A percentile compares a stretch with the other conserved stretches of the same genome.
phyloP scores from a whole-genome alignment of 306 rosid species.

The Astragalus glycyphyllos region DNA sequence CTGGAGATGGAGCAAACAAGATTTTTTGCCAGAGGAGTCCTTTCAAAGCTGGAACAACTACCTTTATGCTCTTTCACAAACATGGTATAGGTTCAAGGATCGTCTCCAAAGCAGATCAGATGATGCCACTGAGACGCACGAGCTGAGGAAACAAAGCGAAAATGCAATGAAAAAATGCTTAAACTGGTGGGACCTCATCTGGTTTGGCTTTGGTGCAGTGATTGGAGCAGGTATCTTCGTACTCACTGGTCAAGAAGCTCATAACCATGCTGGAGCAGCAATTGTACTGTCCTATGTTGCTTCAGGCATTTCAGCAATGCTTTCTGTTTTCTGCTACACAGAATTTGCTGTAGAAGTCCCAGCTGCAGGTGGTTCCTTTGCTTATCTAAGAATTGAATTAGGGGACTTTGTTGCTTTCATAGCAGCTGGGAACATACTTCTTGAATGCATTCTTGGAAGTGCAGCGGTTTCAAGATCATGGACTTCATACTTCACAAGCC shows the following conservation, averaged over 20 bases:
- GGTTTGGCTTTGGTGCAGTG: conserved; percentile 86
- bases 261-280: conserved; percentile 68
- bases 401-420: conserved; percentile 85
- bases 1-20: conserved; percentile 80
- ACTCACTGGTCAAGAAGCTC: conserved; percentile 70
- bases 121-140: conserved; percentile 57
- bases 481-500: conserved; percentile 79
- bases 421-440: conserved; percentile 81
- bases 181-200: conserved; percentile 81
- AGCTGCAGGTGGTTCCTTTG: conserved; percentile 83
- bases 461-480: conserved; percentile 78
- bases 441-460: conserved; percentile 65
- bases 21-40: conserved; percentile 82
- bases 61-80: conserved; percentile 57
- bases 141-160: conserved; percentile 61
- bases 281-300: conserved; percentile 68
- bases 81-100: conserved; percentile 63
- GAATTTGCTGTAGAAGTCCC: conserved; percentile 84
- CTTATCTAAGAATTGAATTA: conserved; percentile 73
- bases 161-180: conserved; percentile 63
- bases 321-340: conserved; percentile 83
- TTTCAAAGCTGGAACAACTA: conserved; percentile 73
- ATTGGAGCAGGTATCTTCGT: conserved; percentile 86
- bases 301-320: conserved; percentile 84
- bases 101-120: conserved; percentile 65